A percentile compares a stretch with the other conserved stretches of the same genome.
These are phyloP conservation scores for Colletotrichum sp. DNA, from an alignment of 2,329 filamentous ascomycete genomes.

Conservation along the genomic window DNA sequence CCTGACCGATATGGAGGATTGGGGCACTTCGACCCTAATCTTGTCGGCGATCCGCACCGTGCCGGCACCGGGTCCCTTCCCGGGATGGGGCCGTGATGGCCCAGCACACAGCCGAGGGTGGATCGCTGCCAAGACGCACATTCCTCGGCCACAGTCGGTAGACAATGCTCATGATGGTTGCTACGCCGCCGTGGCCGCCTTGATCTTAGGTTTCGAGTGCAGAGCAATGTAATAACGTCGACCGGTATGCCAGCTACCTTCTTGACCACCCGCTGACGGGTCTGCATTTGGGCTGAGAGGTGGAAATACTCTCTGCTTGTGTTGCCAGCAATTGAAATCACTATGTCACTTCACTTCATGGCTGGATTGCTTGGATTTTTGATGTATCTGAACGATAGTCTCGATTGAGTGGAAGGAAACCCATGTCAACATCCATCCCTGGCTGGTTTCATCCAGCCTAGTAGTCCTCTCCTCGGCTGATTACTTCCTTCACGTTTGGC, in stretches of 20 bases:
- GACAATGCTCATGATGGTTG: not conserved
- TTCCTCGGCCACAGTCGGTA: not conserved
- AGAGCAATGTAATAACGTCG: rapidly evolving
- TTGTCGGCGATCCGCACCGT: not conserved
- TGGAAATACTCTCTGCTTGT: rapidly evolving
- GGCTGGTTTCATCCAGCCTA: conserved; percentile 41
- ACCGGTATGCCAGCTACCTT: not conserved
- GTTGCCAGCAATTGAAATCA: not conserved
- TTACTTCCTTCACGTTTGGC: conserved; percentile 84
- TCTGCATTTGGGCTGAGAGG: not conserved
- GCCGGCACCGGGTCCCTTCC: not conserved
- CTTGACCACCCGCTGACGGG: not conserved
- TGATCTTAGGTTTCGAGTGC: not conserved
- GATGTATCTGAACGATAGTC: conserved; percentile 14
- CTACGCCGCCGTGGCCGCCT: not conserved
- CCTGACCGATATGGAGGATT: not conserved
- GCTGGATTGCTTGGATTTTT: conserved; percentile 7
- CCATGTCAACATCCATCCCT: not conserved
- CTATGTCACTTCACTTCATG: not conserved
- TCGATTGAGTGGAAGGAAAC: conserved; percentile 13
- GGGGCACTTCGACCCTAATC: not conserved
- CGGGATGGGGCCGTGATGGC: not conserved
- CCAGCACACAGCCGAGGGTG: not conserved
- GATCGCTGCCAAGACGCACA: not conserved
- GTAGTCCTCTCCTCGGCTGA: conserved; percentile 86